phyloP scores from a whole-genome alignment of 345 rosid species.

The Aethionema arabicum region DNA sequence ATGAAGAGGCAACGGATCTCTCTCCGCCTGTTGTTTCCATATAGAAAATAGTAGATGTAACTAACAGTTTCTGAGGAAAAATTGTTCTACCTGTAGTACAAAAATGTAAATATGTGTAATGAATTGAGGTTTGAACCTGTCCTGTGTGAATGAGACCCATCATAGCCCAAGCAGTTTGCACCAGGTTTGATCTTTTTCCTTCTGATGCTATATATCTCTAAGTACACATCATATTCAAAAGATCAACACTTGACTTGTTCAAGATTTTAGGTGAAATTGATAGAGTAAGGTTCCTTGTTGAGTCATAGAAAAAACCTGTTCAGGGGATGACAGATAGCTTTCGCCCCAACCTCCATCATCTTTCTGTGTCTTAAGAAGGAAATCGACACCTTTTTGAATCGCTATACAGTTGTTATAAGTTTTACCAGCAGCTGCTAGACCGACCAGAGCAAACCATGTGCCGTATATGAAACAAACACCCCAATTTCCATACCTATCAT shows the following conservation, averaged over 20 bases:
- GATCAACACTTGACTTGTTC: not conserved
- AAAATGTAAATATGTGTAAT: not conserved
- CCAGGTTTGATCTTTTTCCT: conserved; percentile 49
- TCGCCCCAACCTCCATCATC: conserved; percentile 68
- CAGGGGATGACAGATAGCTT: conserved; percentile 58
- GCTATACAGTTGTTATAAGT: conserved; percentile 37
- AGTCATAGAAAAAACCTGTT: conserved; percentile 30
- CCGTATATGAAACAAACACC: conserved; percentile 50
- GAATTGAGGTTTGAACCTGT: conserved; percentile 33
- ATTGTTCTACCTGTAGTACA: not conserved
- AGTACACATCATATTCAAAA: not conserved
- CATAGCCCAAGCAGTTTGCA: conserved; percentile 58
- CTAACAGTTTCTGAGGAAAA: not conserved
- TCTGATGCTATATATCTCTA: conserved; percentile 51
- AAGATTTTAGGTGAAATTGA: not conserved
- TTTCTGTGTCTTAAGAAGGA: conserved; percentile 42
- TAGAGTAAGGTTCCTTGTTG: not conserved
- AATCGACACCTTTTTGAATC: conserved; percentile 44
- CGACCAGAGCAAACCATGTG: conserved; percentile 52
- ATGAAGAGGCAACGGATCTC: conserved; percentile 63
- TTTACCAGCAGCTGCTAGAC: conserved; percentile 47
- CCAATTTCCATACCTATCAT: conserved; percentile 46
- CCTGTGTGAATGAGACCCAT: conserved; percentile 63
- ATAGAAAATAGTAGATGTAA: not conserved
- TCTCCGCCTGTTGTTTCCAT: conserved; percentile 36